phyloP scores from a whole-genome alignment of 2,329 filamentous ascomycete species.

The Fusarium sarcochroum region DNA sequence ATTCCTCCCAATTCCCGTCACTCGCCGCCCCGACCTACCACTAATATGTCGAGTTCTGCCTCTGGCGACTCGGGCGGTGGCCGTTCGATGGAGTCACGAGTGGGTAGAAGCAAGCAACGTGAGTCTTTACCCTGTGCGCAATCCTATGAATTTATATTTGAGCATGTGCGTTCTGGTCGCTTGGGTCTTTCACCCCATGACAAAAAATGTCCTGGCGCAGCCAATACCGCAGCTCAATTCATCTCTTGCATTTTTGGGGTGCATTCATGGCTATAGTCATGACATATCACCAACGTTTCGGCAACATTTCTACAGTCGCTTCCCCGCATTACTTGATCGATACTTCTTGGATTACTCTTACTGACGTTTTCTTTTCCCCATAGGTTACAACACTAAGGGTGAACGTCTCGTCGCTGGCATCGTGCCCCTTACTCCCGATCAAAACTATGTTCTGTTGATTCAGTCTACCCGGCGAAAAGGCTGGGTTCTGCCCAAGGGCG shows the following conservation, averaged over 20 bases:
- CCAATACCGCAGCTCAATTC: slow-evolving; percentile 6
- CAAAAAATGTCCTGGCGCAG: slow-evolving; percentile 10
- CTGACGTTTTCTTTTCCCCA: slow-evolving; percentile 44
- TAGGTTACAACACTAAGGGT: slow-evolving; percentile 92
- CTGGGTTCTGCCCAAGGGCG: slow-evolving; percentile 98
- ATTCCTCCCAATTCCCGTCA: slow-evolving; percentile 38
- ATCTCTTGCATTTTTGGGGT: slow-evolving; percentile 10
- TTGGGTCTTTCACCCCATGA: slow-evolving; percentile 1
- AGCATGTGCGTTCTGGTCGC: neutral
- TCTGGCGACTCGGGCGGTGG: slow-evolving; percentile 54
- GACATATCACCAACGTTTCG: slow-evolving; percentile 26
- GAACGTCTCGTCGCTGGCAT: slow-evolving; percentile 96
- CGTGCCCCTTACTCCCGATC: slow-evolving; percentile 89
- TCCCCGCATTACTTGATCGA: slow-evolving; percentile 9
- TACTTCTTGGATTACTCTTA: slow-evolving; percentile 11
- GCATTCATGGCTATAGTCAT: slow-evolving; percentile 11
- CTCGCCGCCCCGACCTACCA: slow-evolving; percentile 34
- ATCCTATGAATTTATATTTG: slow-evolving; percentile 1
- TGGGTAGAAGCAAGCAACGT: slow-evolving; percentile 85
- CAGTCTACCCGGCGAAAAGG: slow-evolving; percentile 91
- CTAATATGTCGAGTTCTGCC: slow-evolving; percentile 55
- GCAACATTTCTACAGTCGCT: slow-evolving; percentile 11
- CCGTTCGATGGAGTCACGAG: slow-evolving; percentile 79
- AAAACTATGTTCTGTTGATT: slow-evolving; percentile 90
- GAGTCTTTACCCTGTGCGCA: slow-evolving; percentile 61